Base-by-base conservation (phyloP, 1,284 basidiomycete genomes). In the Ustilago hordei region DNA sequence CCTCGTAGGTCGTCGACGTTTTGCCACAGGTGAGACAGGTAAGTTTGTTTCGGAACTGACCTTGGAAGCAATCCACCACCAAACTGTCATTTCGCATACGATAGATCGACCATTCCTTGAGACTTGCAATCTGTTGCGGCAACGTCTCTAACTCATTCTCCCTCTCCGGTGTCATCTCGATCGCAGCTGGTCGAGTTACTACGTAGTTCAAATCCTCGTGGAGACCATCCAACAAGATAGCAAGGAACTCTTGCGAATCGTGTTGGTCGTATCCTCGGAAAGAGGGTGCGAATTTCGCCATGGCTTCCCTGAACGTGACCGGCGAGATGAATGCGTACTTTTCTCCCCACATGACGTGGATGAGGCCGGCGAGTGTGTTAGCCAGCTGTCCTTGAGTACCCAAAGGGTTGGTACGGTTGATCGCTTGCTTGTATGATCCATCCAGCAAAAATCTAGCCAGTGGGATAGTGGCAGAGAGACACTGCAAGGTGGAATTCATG, bases 1-100 rank as follows among this genome's bases (percentile, higher is more conserved):
- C 91, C 84, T 99, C 98, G 84, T 97, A 99, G 8, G 95, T 98
- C 6, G 95, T 98, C 34, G 95, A 97, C 3, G 96, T 98, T 94
- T 80, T 83, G 12, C 84, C 82, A 55, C 85, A 86, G 15, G 81
- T 81, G 1, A 84, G 52, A 52, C 85, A 86, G 2, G 81, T 84
- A 41, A 86, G 62, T 75, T 83, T 82, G 66, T 86, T 86, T 12
- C 85, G 63, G 53, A 86, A 84, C 58, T 85, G 84, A 2, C 85
- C 85, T 54, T 81, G 75, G 56, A 85, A 78, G 64, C 81, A 70
- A 47, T 80, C 75, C 5, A 79, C 76, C 15, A 83, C 65, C 52
- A 83, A 35, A 41, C 64, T 80, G 68, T 86, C 80, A 62, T 86
- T 85, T 11, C 83, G 63, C 76, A 79, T 79, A 2, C 83, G 71